Conservation (phyloP, 2,329 filamentous ascomycete genomes). For the Xylariaceae sp. region DNA sequence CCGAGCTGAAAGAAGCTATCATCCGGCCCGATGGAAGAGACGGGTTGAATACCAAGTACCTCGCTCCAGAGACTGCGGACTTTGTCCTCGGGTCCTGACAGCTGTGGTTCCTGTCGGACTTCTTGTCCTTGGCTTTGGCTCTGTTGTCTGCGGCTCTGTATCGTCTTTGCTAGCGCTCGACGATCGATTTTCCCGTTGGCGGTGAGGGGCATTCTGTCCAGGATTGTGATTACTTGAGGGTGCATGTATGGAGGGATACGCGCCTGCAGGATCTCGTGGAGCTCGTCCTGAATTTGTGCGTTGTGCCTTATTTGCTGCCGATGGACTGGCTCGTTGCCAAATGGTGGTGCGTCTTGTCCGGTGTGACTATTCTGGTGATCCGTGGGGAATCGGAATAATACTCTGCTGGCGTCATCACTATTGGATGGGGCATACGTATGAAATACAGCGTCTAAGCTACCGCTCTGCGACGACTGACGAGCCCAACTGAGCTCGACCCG, state of each 20-base stretch:
- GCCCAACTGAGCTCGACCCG: constrained; percentile 7
- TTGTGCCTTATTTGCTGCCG: neutral
- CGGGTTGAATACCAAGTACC: neutral
- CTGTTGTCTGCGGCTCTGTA: neutral
- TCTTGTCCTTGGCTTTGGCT: too few relatives aligned
- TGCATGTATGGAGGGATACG: constrained; percentile 10
- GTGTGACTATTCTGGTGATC: constrained; percentile 1
- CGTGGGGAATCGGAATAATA: constrained; percentile 4
- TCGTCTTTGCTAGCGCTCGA: constrained; percentile 6
- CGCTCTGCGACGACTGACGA: constrained; percentile 2
- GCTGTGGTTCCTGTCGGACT: too few relatives aligned
- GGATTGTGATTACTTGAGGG: constrained; percentile 3
- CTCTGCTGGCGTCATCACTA: neutral
- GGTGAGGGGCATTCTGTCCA: constrained; percentile 12
- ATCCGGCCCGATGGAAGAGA: neutral
- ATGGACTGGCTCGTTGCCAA: neutral
- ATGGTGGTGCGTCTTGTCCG: neutral
- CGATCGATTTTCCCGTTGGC: constrained; percentile 11
- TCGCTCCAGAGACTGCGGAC: neutral
- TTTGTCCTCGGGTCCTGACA: neutral
- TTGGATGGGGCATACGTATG: neutral
- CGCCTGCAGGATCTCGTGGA: neutral
- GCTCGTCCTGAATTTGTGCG: too few relatives aligned
- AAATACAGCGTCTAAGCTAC: constrained; percentile 6
- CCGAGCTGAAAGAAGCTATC: constrained; percentile 7